These are phyloP conservation scores for Venturia asperata DNA, from an alignment of 2,329 filamentous ascomycete species.

Conservation along the genomic window DNA sequence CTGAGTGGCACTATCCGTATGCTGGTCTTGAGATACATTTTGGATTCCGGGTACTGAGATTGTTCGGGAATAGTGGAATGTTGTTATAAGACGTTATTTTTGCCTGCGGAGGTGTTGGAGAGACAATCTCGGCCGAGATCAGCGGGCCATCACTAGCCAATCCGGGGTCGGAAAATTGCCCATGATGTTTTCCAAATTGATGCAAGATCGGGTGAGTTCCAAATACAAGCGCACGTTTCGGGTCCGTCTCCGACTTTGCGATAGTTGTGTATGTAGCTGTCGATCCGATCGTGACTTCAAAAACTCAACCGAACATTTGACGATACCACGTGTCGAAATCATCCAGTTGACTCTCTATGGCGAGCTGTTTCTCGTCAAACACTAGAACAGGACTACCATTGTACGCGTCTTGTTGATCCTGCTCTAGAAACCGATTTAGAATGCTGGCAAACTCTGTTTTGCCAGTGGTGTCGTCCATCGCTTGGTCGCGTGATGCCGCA, in stretches of 20 bases:
- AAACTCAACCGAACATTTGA: slow-evolving; percentile 11
- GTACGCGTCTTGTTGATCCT: slow-evolving; percentile 8
- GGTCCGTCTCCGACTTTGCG: neutral
- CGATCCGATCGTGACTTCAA: neutral
- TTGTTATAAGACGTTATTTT: neutral
- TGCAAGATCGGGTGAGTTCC: neutral
- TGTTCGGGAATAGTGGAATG: neutral
- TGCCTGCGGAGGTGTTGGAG: neutral
- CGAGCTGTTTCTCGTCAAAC: neutral
- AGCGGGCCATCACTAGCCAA: neutral
- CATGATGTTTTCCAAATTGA: neutral
- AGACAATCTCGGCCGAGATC: slow-evolving; percentile 10
- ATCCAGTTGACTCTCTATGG: neutral
- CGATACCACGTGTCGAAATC: slow-evolving; percentile 14
- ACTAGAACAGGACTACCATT: neutral
- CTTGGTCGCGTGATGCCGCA: neutral
- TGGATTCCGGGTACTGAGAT: neutral
- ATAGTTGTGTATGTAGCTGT: neutral
- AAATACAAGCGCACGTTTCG: neutral
- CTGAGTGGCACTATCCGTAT: neutral
- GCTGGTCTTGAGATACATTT: neutral
- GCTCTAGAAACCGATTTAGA: slow-evolving; percentile 6
- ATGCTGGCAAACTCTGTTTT: neutral
- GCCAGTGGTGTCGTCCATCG: slow-evolving; percentile 8
- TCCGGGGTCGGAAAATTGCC: neutral